phyloP scores from a whole-genome alignment of 2,329 filamentous ascomycete genomes.

The Talaromyces piceae region DNA sequence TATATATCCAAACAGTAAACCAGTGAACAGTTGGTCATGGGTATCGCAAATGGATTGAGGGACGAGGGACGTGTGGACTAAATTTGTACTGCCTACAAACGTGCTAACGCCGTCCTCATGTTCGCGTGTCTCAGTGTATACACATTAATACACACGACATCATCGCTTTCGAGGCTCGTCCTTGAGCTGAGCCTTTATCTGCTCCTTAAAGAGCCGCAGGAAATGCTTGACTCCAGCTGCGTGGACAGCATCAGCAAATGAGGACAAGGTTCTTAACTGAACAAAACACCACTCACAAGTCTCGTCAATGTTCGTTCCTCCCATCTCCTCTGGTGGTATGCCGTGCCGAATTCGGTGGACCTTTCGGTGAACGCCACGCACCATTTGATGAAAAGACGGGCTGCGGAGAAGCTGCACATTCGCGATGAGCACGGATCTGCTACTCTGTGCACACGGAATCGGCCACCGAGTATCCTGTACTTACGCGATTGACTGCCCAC shows the following conservation, averaged over 20 bases:
- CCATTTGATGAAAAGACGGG: conserved; percentile 37
- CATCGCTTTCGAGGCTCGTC: conserved; percentile 27
- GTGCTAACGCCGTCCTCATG: no score
- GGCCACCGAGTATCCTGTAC: conserved; percentile 11
- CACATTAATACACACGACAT: conserved; percentile 10
- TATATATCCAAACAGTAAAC: not conserved
- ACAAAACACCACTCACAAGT: conserved; percentile 18
- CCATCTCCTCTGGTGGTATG: conserved; percentile 35
- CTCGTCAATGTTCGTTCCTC: conserved; percentile 34
- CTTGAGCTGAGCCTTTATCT: conserved; percentile 36
- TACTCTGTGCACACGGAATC: no score
- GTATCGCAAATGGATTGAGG: not conserved
- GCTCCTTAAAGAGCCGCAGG: conserved; percentile 34
- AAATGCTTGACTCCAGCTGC: conserved; percentile 27
- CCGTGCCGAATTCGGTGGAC: conserved; percentile 36
- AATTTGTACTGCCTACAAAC: not conserved
- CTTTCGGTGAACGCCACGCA: conserved; percentile 35
- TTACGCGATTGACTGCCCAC: conserved; percentile 33
- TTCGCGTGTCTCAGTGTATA: not conserved
- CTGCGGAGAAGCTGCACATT: conserved; percentile 33
- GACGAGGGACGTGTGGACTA: not conserved
- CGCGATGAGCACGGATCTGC: conserved; percentile 5
- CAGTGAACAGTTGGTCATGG: not conserved
- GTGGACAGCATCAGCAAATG: not conserved
- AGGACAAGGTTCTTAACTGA: not conserved